Percentiles rank a stretch among this genome's conserved stretches.
These are phyloP conservation scores for Saccharomyces pastorianus DNA, from an alignment of 1,139 yeast species.

Conservation along the genomic window DNA sequence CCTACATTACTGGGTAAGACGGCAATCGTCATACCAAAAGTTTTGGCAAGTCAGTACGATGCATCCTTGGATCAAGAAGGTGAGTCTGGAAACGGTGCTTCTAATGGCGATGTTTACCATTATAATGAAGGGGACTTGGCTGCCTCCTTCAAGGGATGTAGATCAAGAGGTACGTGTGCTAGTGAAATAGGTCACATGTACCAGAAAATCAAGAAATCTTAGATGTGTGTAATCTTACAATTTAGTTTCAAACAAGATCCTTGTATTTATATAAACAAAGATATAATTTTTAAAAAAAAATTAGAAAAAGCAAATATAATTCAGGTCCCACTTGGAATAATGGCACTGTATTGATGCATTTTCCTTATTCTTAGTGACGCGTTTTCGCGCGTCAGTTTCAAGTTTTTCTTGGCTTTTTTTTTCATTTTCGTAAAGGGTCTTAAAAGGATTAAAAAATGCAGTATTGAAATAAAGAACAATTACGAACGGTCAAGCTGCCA, in stretches of 20 bases:
- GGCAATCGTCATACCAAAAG: conserved; percentile 57
- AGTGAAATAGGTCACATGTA: conserved; percentile 31
- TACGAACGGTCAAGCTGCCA: neutral
- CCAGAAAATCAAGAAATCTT: neutral
- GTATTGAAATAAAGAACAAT: neutral
- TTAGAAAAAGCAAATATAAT: neutral
- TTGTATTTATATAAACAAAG: neutral
- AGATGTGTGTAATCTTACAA: neutral
- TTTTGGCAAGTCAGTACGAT: conserved; percentile 42
- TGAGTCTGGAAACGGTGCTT: conserved; percentile 8
- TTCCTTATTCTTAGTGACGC: neutral
- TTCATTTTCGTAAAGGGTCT: neutral
- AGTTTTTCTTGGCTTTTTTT: neutral
- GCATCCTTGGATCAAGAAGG: conserved; percentile 9
- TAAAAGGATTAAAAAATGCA: neutral
- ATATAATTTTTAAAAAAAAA: neutral
- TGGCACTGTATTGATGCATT: neutral
- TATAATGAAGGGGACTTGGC: conserved; percentile 59
- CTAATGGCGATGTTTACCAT: conserved; percentile 36
- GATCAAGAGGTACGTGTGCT: conserved; percentile 43
- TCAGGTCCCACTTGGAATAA: neutral
- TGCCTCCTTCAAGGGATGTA: conserved; percentile 53
- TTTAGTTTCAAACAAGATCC: neutral
- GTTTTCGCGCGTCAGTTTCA: neutral
- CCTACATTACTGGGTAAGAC: conserved; percentile 66